A percentile compares a stretch with the other conserved stretches of the same genome.
Evolutionary conservation across 257 asterid species (phyloP).

Genomic region (Pogostemon cablin): DNA sequence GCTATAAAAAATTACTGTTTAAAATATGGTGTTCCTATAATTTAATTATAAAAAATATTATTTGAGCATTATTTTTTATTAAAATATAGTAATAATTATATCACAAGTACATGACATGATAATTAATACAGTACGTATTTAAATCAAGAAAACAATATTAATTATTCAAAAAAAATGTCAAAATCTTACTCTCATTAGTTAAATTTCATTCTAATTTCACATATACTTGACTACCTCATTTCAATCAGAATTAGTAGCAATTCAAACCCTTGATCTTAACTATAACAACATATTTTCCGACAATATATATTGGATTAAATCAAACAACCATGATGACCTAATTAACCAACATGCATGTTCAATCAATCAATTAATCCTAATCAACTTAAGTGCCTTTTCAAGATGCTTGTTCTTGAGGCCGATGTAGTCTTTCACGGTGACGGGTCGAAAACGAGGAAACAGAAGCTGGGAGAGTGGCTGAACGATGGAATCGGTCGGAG

Average conservation of each 20-base stretch:
- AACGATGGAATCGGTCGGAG: slow-evolving; percentile 46
- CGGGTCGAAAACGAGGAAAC: slow-evolving; percentile 45
- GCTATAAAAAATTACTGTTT: no score
- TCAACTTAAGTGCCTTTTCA: slow-evolving; percentile 51
- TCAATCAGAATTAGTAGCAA: neutral
- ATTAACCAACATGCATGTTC: neutral
- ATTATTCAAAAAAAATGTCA: no score
- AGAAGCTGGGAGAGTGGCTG: slow-evolving; percentile 46
- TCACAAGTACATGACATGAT: no score
- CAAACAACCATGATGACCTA: no score
- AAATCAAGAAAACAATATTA: no score
- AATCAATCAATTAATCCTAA: slow-evolving; percentile 29
- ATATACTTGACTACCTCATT: neutral
- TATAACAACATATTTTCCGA: neutral
- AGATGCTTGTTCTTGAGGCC: slow-evolving; percentile 60
- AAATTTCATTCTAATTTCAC: neutral
- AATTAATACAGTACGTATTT: no score
- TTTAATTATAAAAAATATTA: no score
- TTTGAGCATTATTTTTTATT: no score
- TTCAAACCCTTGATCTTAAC: neutral
- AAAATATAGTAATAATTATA: no score
- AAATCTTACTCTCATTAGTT: no score
- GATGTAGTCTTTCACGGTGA: slow-evolving; percentile 61
- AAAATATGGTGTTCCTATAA: no score
- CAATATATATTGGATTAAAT: neutral